A percentile compares a stretch with the other conserved stretches of the same genome.
Evolutionary conservation across 2,329 filamentous ascomycete genomes (phyloP).

Genomic region (Fusarium clavum): DNA sequence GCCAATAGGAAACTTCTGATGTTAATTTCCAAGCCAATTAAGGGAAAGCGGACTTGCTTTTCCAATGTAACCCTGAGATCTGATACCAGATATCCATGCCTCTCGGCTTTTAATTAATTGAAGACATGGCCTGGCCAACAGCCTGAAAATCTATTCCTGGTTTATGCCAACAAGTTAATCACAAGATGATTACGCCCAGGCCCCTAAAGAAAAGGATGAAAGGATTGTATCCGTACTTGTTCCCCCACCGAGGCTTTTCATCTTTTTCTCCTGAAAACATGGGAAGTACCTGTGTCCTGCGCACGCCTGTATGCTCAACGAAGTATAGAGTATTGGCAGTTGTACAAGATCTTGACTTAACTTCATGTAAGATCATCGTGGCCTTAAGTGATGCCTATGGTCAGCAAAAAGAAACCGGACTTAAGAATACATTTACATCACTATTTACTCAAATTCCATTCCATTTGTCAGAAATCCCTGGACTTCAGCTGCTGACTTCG

Average conservation of each 20-base stretch:
- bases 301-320: not conserved
- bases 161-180: not conserved
- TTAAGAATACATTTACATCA: not conserved
- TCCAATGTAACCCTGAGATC: constrained; percentile 24
- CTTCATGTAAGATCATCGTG: not conserved
- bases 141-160: not conserved
- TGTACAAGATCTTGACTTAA: not conserved
- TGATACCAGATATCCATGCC: not conserved
- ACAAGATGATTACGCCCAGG: not conserved
- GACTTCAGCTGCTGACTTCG: not conserved
- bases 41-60: constrained; percentile 7
- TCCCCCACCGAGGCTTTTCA: not conserved
- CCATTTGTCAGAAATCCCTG: not conserved
- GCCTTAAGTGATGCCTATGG: not conserved
- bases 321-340: not conserved
- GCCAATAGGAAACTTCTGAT: constrained; percentile 28
- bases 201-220: not conserved
- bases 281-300: not conserved
- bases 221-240: not conserved
- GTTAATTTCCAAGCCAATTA: constrained; percentile 26
- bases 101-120: not conserved
- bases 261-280: not conserved
- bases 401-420: not conserved
- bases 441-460: not conserved
- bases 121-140: not conserved